phyloP scores from a whole-genome alignment of 495 filamentous ascomycete genomes.

The Ramalina intermedia region DNA sequence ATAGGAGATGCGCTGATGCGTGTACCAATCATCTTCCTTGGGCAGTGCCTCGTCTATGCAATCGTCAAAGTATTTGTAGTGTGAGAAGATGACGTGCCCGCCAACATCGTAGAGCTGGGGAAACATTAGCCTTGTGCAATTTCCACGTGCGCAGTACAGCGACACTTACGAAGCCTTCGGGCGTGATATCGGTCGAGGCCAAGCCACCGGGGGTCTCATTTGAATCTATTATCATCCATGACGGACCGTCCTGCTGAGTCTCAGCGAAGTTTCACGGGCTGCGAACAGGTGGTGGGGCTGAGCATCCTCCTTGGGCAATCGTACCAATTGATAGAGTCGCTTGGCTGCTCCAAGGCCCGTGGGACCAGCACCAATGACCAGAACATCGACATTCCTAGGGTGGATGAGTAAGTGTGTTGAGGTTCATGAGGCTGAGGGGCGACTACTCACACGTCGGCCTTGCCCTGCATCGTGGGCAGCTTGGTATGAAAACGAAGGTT shows the following conservation, averaged over 20 bases:
- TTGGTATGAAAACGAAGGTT: neutral
- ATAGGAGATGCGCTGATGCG: constrained; percentile 96
- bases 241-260: constrained; percentile 55
- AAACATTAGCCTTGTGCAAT: constrained; percentile 8
- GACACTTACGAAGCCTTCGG: constrained; percentile 60
- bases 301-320: constrained; percentile 19
- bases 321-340: constrained; percentile 87
- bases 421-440: neutral
- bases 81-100: constrained; percentile 98
- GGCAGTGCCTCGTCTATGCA: constrained; percentile 93
- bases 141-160: neutral
- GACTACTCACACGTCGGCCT: neutral
- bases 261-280: neutral
- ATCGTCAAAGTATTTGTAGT: constrained; percentile 99
- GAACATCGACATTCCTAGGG: constrained; percentile 77
- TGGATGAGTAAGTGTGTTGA: neutral
- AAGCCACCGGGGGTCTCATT: constrained; percentile 92
- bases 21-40: constrained; percentile 88
- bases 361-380: constrained; percentile 95
- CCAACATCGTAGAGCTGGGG: constrained; percentile 93
- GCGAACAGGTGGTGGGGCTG: neutral
- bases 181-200: constrained; percentile 89
- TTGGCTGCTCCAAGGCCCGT: constrained; percentile 96
- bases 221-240: constrained; percentile 91
- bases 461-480: neutral